Base-by-base conservation (phyloP, 2,329 filamentous ascomycete genomes). In the Malbranchea zuffiana region DNA sequence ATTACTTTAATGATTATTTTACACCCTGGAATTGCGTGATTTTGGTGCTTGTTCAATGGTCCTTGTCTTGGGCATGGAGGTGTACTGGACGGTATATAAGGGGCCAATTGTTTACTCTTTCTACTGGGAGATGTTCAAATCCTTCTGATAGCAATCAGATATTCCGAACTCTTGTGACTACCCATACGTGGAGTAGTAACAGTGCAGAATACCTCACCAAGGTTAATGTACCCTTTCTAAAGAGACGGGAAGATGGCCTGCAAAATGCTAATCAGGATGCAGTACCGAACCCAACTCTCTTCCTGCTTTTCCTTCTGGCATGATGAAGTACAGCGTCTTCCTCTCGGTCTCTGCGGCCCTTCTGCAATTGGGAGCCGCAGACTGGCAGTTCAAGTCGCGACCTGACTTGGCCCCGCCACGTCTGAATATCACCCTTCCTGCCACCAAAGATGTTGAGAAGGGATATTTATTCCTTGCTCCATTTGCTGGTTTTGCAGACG, bases 371-470 rank as follows among this genome's bases (percentile, higher is more conserved):
- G 39, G 39, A 11, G 46, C 50, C 5, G 62, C 61, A 5, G 60
- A 69, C 46, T 67, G 65, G 62, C 61, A 63, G 43, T 69, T 60
- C 52, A 63, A 63, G 37, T 68, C 63, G 6, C 57, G 64, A 13
- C 56, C 65, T 15, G 67, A 70, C 46, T 52, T 71, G 12, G 59
- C 65, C 3, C 63, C 65, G 6, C 67, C 66, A 15, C 55, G 46
- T 1, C 46, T 66, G 20, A 65, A 66, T 46, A 40, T 43, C 23
- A 43, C 41, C 13, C 40, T 41, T 20, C 37, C 38, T 3, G 40
- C 40, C 12, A 24, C 40, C 13, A 12, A 24, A 4, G 40, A 42
- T 26, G 36, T 42, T 11, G 40, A 42, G 13, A 39, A 42, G 26
- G 40, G 36, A 7, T 42, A 40, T 31, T 37, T 42, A 23, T 42